phyloP scores from a whole-genome alignment of 1,284 basidiomycete genomes.

The Boletus mariae region DNA sequence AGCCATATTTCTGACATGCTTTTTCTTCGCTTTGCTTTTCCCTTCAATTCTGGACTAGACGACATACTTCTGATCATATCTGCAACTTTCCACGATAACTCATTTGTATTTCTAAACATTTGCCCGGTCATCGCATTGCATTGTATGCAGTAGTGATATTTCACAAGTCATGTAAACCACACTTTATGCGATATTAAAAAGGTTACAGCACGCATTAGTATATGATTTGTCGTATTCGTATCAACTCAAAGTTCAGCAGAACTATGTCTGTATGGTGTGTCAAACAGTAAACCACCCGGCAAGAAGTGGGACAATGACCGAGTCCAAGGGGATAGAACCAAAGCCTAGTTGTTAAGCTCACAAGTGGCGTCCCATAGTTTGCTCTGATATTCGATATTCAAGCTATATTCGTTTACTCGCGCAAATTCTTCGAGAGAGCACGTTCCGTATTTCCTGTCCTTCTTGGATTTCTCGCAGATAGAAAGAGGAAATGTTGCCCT shows the following conservation, averaged over 20 bases:
- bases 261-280: too few relatives aligned
- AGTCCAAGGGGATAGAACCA: too few relatives aligned
- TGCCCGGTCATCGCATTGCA: slow-evolving; percentile 2
- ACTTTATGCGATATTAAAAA: background rate
- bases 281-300: background rate
- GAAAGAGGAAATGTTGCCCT: slow-evolving; percentile 39
- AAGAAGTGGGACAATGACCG: too few relatives aligned
- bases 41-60: background rate
- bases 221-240: too few relatives aligned
- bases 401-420: slow-evolving; percentile 30
- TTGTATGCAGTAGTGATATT: background rate
- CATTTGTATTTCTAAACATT: slow-evolving; percentile 9
- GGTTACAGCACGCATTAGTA: too few relatives aligned
- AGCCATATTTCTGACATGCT: background rate
- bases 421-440: slow-evolving; percentile 41
- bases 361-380: slow-evolving; percentile 39
- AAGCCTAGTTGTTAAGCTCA: slow-evolving; percentile 13
- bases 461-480: slow-evolving; percentile 27
- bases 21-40: background rate
- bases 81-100: background rate
- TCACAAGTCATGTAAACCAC: background rate
- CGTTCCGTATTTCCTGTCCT: slow-evolving; percentile 36
- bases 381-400: slow-evolving; percentile 31
- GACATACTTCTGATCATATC: background rate
- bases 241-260: too few relatives aligned